A percentile compares a stretch with the other conserved stretches of the same genome.
These are phyloP conservation scores for Hygrocybe coccinea DNA, from an alignment of 768 basidiomycete species.

Conservation along the genomic window DNA sequence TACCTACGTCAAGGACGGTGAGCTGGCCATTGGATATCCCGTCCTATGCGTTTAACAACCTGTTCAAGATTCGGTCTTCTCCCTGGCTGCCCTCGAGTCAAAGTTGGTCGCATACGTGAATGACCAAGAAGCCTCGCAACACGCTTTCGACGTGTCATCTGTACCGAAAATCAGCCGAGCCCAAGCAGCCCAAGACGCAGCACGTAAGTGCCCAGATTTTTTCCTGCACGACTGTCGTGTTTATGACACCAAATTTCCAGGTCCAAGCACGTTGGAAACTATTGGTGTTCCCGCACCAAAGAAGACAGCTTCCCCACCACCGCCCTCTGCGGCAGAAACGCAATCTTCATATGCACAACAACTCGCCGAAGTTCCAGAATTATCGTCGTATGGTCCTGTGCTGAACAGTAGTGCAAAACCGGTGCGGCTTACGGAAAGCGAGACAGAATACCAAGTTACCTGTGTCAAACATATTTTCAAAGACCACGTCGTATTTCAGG, in stretches of 20 bases:
- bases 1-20: conserved; percentile 89
- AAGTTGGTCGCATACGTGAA: conserved; percentile 93
- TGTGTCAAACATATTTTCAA: conserved; percentile 97
- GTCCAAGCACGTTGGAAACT: conserved; percentile 82
- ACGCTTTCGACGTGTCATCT: conserved; percentile 77
- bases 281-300: conserved; percentile 66
- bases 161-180: conserved; percentile 93
- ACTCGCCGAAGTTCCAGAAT: conserved; percentile 80
- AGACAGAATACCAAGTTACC: conserved; percentile 96
- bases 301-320: conserved; percentile 57
- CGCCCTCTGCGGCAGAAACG: conserved; percentile 80
- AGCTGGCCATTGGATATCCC: conserved; percentile 2
- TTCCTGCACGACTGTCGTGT: conserved; percentile 2
- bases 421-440: conserved; percentile 85
- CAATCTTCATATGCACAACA: conserved; percentile 86
- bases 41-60: not conserved
- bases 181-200: conserved; percentile 84
- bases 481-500: conserved; percentile 96
- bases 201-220: conserved; percentile 53
- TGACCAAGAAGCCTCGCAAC: conserved; percentile 61
- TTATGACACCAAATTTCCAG: conserved; percentile 33
- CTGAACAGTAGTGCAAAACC: conserved; percentile 81
- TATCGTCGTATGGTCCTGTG: conserved; percentile 78
- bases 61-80: conserved; percentile 85
- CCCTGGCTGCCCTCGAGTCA: conserved; percentile 81